These are phyloP conservation scores for Phytophthora citrophthora DNA, from an alignment of 352 stramenopile genomes.

Conservation along the genomic window DNA sequence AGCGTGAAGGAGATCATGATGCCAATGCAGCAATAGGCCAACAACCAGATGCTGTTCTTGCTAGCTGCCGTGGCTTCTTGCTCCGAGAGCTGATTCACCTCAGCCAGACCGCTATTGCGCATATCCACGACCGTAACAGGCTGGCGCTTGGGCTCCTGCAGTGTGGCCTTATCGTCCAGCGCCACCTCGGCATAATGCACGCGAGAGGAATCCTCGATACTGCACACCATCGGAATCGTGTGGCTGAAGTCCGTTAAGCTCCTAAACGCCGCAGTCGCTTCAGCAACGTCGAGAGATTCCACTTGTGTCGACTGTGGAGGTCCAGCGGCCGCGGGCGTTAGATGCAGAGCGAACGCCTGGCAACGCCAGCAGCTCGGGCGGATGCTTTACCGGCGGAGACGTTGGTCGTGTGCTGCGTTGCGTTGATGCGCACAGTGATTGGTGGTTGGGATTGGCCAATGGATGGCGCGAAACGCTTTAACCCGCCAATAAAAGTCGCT, in stretches of 20 bases:
- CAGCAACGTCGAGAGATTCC: conserved; percentile 25
- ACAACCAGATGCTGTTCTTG: conserved; percentile 63
- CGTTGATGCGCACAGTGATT: conserved; percentile 15
- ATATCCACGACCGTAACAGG: conserved; percentile 43
- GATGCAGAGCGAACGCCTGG: conserved; percentile 2
- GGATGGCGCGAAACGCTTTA: neutral
- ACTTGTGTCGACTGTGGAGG: conserved; percentile 20
- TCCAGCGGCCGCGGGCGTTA: conserved; percentile 4
- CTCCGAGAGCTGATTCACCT: conserved; percentile 13
- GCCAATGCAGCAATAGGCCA: conserved; percentile 80
- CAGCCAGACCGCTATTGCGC: conserved; percentile 24
- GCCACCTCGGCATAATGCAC: conserved; percentile 70
- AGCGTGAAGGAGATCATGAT: conserved; percentile 89
- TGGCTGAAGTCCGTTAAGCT: neutral
- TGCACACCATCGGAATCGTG: conserved; percentile 48
- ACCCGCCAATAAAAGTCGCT: conserved; percentile 11
- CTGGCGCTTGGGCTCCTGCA: conserved; percentile 39
- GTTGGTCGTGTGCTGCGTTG: conserved; percentile 19
- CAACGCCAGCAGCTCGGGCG: neutral
- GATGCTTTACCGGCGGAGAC: conserved; percentile 7
- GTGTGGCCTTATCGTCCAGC: conserved; percentile 42
- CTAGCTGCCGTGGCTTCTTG: conserved; percentile 9
- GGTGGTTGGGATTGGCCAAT: conserved; percentile 32
- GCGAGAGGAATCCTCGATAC: conserved; percentile 35
- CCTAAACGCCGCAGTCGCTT: neutral